phyloP scores from a whole-genome alignment of 768 basidiomycete species.

The Mycena rebaudengoi region DNA sequence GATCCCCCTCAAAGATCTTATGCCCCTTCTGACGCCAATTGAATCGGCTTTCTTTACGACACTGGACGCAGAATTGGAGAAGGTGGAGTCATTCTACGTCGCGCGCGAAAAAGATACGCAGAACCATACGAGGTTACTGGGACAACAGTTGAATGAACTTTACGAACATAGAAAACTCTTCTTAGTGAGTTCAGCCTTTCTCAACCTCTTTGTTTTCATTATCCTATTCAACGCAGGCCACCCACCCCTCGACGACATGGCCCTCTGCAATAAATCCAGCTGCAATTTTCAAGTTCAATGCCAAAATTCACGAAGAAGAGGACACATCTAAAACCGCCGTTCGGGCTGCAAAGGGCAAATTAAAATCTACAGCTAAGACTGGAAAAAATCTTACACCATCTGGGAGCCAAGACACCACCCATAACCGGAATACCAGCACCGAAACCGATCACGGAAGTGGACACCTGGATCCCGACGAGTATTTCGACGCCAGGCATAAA shows the following conservation, averaged over 20 bases:
- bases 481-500: conserved; percentile 83
- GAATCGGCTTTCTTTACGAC: conserved; percentile 80
- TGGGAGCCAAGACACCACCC: background rate
- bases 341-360: conserved; percentile 7
- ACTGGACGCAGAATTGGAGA: conserved; percentile 82
- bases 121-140: conserved; percentile 54
- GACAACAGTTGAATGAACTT: conserved; percentile 79
- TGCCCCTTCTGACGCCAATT: conserved; percentile 63
- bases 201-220: background rate
- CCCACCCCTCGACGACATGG: conserved; percentile 9
- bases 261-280: conserved; percentile 2
- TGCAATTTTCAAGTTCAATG: conserved; percentile 12
- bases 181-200: conserved; percentile 58
- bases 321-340: background rate
- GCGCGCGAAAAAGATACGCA: conserved; percentile 73
- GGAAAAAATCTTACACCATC: background rate
- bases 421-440: background rate
- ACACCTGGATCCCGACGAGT: conserved; percentile 75
- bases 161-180: conserved; percentile 70
- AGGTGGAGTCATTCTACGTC: conserved; percentile 85
- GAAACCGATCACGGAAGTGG: background rate
- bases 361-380: background rate
- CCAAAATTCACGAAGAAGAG: conserved; percentile 14
- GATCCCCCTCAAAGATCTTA: conserved; percentile 54
- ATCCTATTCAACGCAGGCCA: conserved; percentile 6